Evolutionary conservation across 352 stramenopile genomes (phyloP).

Genomic region (Blastocystis sp.): DNA sequence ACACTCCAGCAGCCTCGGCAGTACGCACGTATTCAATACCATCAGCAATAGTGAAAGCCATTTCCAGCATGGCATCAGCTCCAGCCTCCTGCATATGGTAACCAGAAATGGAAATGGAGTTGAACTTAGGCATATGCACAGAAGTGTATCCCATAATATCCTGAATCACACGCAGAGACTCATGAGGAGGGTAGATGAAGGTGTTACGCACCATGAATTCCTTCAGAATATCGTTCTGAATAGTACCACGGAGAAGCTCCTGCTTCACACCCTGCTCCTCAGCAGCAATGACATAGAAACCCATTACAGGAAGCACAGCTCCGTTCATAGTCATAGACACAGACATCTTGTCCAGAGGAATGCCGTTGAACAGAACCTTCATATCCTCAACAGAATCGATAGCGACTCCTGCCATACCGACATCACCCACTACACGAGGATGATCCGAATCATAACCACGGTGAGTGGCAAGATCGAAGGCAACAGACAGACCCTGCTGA

Average conservation of each 20-base stretch:
- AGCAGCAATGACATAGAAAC: slow-evolving; percentile 91
- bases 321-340: slow-evolving; percentile 98
- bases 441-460: slow-evolving; percentile 93
- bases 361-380: slow-evolving; percentile 92
- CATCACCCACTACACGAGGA: slow-evolving; percentile 86
- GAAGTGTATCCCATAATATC: slow-evolving; percentile 95
- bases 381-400: slow-evolving; percentile 94
- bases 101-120: slow-evolving; percentile 91
- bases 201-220: slow-evolving; percentile 93
- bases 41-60: slow-evolving; percentile 94
- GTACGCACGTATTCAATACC: slow-evolving; percentile 90
- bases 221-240: slow-evolving; percentile 97
- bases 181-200: slow-evolving; percentile 92
- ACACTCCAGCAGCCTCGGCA: slow-evolving; percentile 84
- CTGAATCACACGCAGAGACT: slow-evolving; percentile 88
- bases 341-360: slow-evolving; percentile 89
- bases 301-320: slow-evolving; percentile 88
- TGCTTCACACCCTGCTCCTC: slow-evolving; percentile 88
- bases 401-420: slow-evolving; percentile 92
- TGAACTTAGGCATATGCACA: slow-evolving; percentile 93
- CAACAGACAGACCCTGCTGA: slow-evolving; percentile 87
- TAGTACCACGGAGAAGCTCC: slow-evolving; percentile 82
- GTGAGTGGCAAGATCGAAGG: slow-evolving; percentile 95
- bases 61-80: slow-evolving; percentile 86
- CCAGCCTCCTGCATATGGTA: slow-evolving; percentile 98